A percentile compares a stretch with the other conserved stretches of the same genome.
phyloP scores from a whole-genome alignment of 2,329 filamentous ascomycete species.

The Nannizziopsis barbatae region DNA sequence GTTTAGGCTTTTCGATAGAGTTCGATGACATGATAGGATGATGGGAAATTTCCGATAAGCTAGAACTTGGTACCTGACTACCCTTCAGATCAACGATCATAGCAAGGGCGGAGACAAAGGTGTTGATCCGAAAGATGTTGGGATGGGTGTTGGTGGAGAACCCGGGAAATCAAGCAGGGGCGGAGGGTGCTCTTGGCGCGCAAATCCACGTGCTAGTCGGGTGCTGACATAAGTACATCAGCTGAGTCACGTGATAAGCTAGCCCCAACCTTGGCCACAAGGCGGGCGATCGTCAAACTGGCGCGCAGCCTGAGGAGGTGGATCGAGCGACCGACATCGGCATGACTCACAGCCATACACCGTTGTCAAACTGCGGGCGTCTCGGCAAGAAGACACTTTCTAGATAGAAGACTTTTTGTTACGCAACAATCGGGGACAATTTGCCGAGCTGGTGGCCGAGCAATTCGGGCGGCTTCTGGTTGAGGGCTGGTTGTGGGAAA shows the following conservation, averaged over 20 bases:
- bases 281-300: not conserved
- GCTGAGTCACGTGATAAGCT: conserved; percentile 1
- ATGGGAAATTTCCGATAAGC: too few relatives aligned
- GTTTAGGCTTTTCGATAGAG: not conserved
- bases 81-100: not conserved
- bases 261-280: not conserved
- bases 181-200: not conserved
- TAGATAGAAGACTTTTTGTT: not conserved
- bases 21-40: not conserved
- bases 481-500: not conserved
- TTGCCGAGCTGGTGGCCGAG: not conserved
- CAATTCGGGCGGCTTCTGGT: not conserved
- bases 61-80: not conserved
- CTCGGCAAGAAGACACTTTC: not conserved
- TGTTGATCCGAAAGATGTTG: not conserved
- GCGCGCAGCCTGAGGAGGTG: not conserved
- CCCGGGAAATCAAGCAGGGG: not conserved
- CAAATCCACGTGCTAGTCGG: not conserved
- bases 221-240: not conserved
- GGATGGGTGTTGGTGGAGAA: not conserved
- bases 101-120: too few relatives aligned
- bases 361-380: not conserved
- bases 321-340: conserved; percentile 10
- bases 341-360: conserved; percentile 8
- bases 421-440: not conserved